phyloP scores from a whole-genome alignment of 495 filamentous ascomycete genomes.

The Podospora comata region DNA sequence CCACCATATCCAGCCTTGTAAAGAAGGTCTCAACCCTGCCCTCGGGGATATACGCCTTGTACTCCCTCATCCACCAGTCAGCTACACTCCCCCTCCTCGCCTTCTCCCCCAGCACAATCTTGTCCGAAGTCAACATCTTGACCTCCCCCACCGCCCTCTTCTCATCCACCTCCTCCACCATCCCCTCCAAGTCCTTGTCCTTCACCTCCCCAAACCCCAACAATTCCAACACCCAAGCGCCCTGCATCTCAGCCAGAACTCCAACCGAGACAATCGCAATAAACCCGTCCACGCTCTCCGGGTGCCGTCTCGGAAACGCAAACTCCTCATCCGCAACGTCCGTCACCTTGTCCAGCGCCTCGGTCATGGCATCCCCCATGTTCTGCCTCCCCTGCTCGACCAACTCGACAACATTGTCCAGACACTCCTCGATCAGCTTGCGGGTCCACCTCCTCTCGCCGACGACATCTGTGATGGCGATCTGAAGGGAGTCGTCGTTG shows the following conservation, averaged over 20 bases:
- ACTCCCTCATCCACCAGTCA: conserved; percentile 24
- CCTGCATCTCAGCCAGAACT: conserved; percentile 22
- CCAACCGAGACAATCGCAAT: conserved; percentile 26
- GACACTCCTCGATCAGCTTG: conserved; percentile 20
- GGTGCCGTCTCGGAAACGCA: conserved; percentile 20
- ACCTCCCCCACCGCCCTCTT: conserved; percentile 8
- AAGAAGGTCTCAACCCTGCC: conserved; percentile 16
- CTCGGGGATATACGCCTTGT: conserved; percentile 20
- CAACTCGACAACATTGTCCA: conserved; percentile 24
- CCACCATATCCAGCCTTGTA: conserved; percentile 21
- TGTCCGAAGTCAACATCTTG: conserved; percentile 21
- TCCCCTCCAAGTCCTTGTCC: not conserved
- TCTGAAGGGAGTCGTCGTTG: conserved; percentile 23
- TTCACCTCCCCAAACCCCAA: conserved; percentile 24
- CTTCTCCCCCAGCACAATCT: conserved; percentile 10
- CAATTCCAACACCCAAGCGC: conserved; percentile 26
- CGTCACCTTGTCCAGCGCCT: conserved; percentile 22
- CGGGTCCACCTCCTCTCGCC: conserved; percentile 22
- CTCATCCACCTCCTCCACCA: not conserved
- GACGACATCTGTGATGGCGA: conserved; percentile 7
- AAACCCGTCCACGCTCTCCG: conserved; percentile 24
- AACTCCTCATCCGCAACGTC: conserved; percentile 23
- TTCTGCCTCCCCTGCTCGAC: conserved; percentile 20
- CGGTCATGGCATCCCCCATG: conserved; percentile 25
- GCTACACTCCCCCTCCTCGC: conserved; percentile 17